Evolutionary conservation across 257 asterid genomes (phyloP).

Genomic region (Paulownia fortunei): DNA sequence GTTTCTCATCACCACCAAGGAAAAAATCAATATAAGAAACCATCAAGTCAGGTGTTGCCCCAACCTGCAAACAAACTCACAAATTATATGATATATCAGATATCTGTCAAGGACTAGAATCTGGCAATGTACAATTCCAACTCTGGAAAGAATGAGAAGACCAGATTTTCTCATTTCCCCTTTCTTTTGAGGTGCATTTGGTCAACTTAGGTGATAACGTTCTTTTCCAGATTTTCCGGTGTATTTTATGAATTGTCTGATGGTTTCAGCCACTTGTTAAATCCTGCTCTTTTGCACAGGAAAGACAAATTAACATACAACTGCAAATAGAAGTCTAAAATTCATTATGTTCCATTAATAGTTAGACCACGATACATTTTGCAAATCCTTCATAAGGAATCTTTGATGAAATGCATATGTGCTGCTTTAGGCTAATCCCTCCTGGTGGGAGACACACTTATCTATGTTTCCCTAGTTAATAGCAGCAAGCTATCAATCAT

Average conservation of each 20-base stretch:
- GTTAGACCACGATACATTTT: not conserved
- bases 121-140: not conserved
- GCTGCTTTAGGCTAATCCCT: not conserved
- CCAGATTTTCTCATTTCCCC: conserved; percentile 4
- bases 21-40: conserved; percentile 90
- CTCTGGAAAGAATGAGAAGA: not conserved
- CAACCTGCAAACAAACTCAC: conserved; percentile 67
- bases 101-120: conserved; percentile 5
- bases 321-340: not conserved
- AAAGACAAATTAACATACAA: conserved; percentile 1
- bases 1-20: conserved; percentile 98
- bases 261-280: not conserved
- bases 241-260: not conserved
- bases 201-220: not conserved
- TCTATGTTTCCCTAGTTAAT: not conserved
- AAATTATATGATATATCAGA: conserved; percentile 21
- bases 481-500: not conserved
- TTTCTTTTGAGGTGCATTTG: not conserved
- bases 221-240: not conserved
- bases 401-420: conserved; percentile 5
- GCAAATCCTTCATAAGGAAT: not conserved
- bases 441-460: conserved; percentile 3
- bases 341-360: not conserved
- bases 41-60: conserved; percentile 97
- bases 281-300: not conserved